Percentiles rank a stretch among this genome's conserved stretches.
These are phyloP conservation scores for Pythium phragmiticola DNA, from an alignment of 352 stramenopile genomes.

Conservation along the genomic window DNA sequence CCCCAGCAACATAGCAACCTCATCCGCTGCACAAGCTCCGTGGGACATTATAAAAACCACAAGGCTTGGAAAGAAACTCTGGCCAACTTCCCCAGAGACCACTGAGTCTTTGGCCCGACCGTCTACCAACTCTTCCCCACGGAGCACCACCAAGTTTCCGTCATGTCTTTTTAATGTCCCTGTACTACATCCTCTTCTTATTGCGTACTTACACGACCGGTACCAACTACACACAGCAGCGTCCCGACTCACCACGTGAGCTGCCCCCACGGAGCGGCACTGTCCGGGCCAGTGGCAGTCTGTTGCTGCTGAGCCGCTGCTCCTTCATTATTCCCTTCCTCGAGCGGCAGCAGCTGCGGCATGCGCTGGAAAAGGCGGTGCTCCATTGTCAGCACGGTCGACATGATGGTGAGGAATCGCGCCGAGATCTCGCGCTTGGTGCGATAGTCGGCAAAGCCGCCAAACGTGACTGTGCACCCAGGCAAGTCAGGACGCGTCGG, in stretches of 20 bases:
- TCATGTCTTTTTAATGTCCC: no score
- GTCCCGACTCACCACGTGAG: neutral
- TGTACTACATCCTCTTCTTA: no score
- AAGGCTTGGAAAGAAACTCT: no score
- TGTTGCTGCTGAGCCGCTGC: neutral
- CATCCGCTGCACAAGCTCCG: no score
- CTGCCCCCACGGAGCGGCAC: neutral
- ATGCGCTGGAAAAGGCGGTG: constrained; percentile 34
- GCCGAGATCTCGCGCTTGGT: constrained; percentile 40
- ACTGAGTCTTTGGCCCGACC: no score
- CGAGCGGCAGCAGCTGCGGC: constrained; percentile 25
- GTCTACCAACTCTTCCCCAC: no score
- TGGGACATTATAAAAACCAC: no score
- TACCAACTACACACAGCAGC: neutral
- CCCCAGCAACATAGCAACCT: no score
- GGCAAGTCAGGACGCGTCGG: constrained; percentile 24
- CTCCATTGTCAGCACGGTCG: constrained; percentile 37
- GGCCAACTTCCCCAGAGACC: no score
- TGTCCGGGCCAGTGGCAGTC: neutral
- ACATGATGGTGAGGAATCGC: constrained; percentile 38
- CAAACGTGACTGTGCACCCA: constrained; percentile 35
- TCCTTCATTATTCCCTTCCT: neutral
- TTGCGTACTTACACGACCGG: no score
- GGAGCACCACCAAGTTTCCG: no score
- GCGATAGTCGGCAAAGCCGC: constrained; percentile 38